Evolutionary conservation across 2,329 filamentous ascomycete species (phyloP).

Genomic region (Mycosphaerelloides madeirae): DNA sequence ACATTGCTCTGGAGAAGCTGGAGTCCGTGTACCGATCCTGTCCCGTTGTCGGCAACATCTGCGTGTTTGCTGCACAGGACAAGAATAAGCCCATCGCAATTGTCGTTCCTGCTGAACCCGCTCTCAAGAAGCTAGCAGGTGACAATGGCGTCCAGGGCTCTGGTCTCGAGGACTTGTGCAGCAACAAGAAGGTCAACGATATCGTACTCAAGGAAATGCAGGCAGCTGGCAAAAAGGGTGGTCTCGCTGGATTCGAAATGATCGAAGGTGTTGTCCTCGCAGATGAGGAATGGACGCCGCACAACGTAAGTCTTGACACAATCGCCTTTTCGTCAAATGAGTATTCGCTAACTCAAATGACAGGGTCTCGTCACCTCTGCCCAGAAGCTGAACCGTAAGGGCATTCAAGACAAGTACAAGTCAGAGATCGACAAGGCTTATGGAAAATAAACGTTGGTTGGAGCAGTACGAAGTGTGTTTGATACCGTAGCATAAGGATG

Average conservation of each 20-base stretch:
- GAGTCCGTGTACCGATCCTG: conserved; percentile 84
- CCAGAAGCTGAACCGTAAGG: conserved; percentile 50
- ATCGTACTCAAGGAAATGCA: conserved; percentile 68
- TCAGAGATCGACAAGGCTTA: conserved; percentile 49
- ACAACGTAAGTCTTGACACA: conserved; percentile 58
- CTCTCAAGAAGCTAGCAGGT: conserved; percentile 52
- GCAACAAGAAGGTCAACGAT: conserved; percentile 59
- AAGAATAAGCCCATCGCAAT: conserved; percentile 77
- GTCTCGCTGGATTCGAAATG: conserved; percentile 67
- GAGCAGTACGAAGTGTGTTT: too few species aligned
- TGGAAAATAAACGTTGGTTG: conserved; percentile 15
- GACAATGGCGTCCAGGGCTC: conserved; percentile 57
- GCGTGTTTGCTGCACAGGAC: conserved; percentile 73
- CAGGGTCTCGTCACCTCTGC: conserved; percentile 49
- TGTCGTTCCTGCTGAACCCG: conserved; percentile 59
- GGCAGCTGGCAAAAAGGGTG: conserved; percentile 58
- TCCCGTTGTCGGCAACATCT: conserved; percentile 77
- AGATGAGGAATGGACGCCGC: conserved; percentile 83
- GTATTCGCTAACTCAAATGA: neutral
- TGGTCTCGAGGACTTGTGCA: conserved; percentile 62
- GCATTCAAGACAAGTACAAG: conserved; percentile 48
- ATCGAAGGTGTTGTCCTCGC: conserved; percentile 71
- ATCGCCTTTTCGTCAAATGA: conserved; percentile 14
- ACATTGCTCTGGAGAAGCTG: conserved; percentile 92
- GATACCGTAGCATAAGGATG: too few species aligned